Evolutionary conservation across 2,329 filamentous ascomycete genomes (phyloP), one percentile per base, ranked within the genome.

Genomic region (Elsinoe ampelina): DNA sequence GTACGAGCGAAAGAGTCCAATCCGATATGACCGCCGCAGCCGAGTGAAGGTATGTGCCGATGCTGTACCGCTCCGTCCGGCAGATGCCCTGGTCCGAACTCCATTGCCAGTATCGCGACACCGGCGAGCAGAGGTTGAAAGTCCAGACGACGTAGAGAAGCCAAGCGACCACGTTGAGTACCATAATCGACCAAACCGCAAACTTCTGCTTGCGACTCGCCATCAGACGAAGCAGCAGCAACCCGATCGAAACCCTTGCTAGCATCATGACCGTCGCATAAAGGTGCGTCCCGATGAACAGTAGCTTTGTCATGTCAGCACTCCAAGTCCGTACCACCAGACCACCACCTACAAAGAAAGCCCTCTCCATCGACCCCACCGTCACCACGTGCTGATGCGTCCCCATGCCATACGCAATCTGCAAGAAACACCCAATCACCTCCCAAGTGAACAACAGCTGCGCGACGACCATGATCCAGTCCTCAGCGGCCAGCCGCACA

Each of bases 401-500:
- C 6, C 41, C 54, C 54, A 56, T 35, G 3, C 54, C 54, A 22
- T 56, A 45, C 5, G 39, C 39, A 22, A 56, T 30, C 42, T 38
- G 32, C 17, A 38, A 56, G n/a, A 56, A 56, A 20, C 38, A 56
- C 13, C 54, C 39, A n/a, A 56, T 36, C 13, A 45, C 11, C 20
- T 45, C 54, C n/a, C 43, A 30, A 3, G 41, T 48, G 30, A 56
- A 56, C 10, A 47, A 17, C 12, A 36, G 2, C 15, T 56, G 54
- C 30, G 54, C 54, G 2, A 17, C 54, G 3, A 56, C 41, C 54
- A 56, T 56, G 26, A 56, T 47, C 38, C 41, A 56, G n/a, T 56
- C 54, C 34, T 56, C 54, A 10, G 54, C 54, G 34, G 54, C 54
- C 41, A 56, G 54, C 42, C 54, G 54, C 39, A 41, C 22, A 32